Conservation (phyloP, 2,329 filamentous ascomycete genomes). For the Malbranchea zuffiana region DNA sequence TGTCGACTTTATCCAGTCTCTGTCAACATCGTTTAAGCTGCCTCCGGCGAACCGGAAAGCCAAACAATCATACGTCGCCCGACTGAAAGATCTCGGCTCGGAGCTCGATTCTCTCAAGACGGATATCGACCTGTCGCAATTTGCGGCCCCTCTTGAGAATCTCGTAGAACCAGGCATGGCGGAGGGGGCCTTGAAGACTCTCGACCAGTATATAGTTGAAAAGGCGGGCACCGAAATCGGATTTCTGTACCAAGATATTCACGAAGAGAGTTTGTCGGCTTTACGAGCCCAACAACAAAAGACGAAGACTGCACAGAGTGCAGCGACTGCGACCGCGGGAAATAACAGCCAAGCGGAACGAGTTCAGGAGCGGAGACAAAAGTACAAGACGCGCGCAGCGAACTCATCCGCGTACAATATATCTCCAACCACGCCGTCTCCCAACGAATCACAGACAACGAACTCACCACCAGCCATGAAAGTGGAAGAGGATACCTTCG, state of each 20-base stretch:
- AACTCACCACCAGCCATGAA: conserved; percentile 19
- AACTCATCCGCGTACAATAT: conserved; percentile 29
- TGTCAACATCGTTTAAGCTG: conserved; percentile 26
- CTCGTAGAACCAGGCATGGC: conserved; percentile 34
- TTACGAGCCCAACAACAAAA: conserved; percentile 22
- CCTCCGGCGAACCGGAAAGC: conserved; percentile 34
- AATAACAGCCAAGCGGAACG: too few relatives aligned
- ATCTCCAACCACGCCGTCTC: conserved; percentile 2
- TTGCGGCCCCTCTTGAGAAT: conserved; percentile 34
- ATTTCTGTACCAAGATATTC: conserved; percentile 36
- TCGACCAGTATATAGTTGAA: conserved; percentile 31
- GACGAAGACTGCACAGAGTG: conserved; percentile 7
- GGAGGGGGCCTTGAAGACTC: conserved; percentile 24
- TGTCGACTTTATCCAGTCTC: conserved; percentile 31
- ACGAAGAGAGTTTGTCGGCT: conserved; percentile 30
- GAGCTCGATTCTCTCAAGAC: conserved; percentile 33
- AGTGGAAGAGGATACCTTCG: conserved; percentile 30
- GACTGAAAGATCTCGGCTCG: conserved; percentile 24
- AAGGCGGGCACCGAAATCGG: conserved; percentile 34
- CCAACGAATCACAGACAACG: neutral
- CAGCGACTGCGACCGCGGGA: conserved; percentile 15
- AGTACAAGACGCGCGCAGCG: too few relatives aligned
- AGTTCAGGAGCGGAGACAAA: too few relatives aligned
- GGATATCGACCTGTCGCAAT: conserved; percentile 33
- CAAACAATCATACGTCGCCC: conserved; percentile 29